Conservation (phyloP, 352 stramenopile species). For the Globisporangium carolinianum region DNA sequence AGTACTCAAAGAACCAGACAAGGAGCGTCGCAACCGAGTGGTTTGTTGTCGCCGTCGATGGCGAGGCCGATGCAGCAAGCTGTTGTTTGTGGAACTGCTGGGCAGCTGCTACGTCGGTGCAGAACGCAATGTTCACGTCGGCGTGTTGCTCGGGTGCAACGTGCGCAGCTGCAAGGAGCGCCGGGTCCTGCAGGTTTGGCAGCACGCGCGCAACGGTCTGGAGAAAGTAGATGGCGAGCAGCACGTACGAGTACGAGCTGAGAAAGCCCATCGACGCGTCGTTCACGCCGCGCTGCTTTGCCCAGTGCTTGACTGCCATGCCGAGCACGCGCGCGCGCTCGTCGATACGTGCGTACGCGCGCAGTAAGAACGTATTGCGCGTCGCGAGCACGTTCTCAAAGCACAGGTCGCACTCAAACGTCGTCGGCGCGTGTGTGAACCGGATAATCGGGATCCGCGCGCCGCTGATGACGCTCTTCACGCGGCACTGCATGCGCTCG, state of each 20-base stretch:
- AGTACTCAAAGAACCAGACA: conserved; percentile 95
- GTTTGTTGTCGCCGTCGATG: too few species aligned
- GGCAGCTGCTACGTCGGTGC: conserved; percentile 29
- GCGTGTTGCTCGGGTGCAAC: conserved; percentile 34
- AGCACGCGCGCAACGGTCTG: conserved; percentile 82
- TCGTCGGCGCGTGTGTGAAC: conserved; percentile 48
- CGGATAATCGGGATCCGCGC: conserved; percentile 80
- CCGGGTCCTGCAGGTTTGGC: conserved; percentile 90
- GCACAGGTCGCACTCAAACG: conserved; percentile 75
- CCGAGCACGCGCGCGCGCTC: conserved; percentile 82
- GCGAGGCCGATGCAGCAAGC: background rate
- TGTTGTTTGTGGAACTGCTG: conserved; percentile 29
- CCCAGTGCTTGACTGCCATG: conserved; percentile 97
- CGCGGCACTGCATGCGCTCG: conserved; percentile 40
- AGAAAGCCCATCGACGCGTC: conserved; percentile 94
- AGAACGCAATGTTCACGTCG: conserved; percentile 72
- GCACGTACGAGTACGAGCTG: conserved; percentile 97
- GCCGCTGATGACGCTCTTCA: conserved; percentile 56
- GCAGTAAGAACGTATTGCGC: conserved; percentile 76
- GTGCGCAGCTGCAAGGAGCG: conserved; percentile 32
- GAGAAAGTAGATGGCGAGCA: conserved; percentile 97
- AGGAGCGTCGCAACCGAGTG: conserved; percentile 78
- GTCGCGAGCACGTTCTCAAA: conserved; percentile 79
- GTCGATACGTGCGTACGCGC: conserved; percentile 72
- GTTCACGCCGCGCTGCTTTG: conserved; percentile 95